These are phyloP conservation scores for Angomonas deanei DNA, from an alignment of 208 protist genomes.

Conservation along the genomic window DNA sequence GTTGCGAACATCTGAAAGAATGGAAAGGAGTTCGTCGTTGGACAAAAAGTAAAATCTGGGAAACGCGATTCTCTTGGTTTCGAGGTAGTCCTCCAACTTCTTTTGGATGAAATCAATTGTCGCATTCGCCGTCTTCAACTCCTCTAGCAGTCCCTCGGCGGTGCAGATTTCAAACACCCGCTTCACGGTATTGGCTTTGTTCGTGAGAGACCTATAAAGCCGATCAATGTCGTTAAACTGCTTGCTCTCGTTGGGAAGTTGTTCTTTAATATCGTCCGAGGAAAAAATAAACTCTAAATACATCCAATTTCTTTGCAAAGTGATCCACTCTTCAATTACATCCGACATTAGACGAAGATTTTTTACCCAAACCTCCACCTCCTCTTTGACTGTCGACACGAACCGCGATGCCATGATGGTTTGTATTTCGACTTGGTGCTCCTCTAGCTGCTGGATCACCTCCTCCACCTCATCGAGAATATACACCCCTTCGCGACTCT, in stretches of 20 bases:
- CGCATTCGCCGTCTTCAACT: conserved; percentile 76
- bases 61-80: conserved; percentile 95
- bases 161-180: conserved; percentile 89
- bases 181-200: conserved; percentile 70
- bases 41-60: conserved; percentile 98
- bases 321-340: conserved; percentile 95
- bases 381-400: conserved; percentile 69
- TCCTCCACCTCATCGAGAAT: conserved; percentile 90
- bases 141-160: conserved; percentile 69
- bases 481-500: conserved; percentile 78
- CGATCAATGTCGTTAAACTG: conserved; percentile 89
- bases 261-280: conserved; percentile 95
- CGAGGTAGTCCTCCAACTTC: conserved; percentile 94
- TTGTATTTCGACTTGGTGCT: conserved; percentile 90
- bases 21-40: conserved; percentile 97
- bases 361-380: conserved; percentile 88
- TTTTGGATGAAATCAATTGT: conserved; percentile 95
- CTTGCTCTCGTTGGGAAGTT: conserved; percentile 87
- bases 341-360: conserved; percentile 79
- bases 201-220: conserved; percentile 88
- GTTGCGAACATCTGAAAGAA: conserved; percentile 96
- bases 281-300: conserved; percentile 98
- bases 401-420: conserved; percentile 91
- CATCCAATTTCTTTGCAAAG: conserved; percentile 96
- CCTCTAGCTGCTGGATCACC: conserved; percentile 90